Percentiles rank a stretch among this genome's conserved stretches.
These are phyloP conservation scores for Saturnispora mendoncae DNA, from an alignment of 805 yeast species.

Conservation along the genomic window DNA sequence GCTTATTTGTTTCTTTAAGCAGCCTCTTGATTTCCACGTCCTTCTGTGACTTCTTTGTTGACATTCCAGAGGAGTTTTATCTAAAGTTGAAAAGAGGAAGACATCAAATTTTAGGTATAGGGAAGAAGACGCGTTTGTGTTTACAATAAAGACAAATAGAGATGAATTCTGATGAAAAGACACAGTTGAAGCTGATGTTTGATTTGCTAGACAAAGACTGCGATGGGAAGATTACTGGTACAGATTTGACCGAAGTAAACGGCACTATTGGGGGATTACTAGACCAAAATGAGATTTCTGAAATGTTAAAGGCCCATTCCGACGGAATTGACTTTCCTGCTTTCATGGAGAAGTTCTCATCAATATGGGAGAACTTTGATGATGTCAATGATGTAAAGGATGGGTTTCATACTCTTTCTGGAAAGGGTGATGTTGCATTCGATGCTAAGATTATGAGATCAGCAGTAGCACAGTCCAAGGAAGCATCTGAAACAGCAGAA, in stretches of 20 bases:
- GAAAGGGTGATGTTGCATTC: conserved; percentile 27
- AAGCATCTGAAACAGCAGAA: conserved; percentile 29
- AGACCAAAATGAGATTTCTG: conserved; percentile 33
- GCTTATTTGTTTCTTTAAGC: conserved; percentile 42
- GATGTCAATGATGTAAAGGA: conserved; percentile 43
- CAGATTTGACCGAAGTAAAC: conserved; percentile 44
- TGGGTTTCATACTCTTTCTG: conserved; percentile 48
- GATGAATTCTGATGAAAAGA: background rate
- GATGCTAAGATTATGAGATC: conserved; percentile 28
- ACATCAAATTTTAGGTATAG: background rate
- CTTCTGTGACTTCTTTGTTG: conserved; percentile 5
- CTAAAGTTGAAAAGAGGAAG: background rate
- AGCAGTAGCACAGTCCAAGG: background rate
- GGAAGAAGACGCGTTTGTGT: background rate
- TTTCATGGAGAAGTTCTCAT: conserved; percentile 55
- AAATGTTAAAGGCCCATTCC: conserved; percentile 37
- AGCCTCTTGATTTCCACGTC: conserved; percentile 17
- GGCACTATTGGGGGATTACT: conserved; percentile 42
- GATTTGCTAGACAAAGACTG: conserved; percentile 74
- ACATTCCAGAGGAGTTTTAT: background rate
- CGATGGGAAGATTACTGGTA: conserved; percentile 51
- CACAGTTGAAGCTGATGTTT: conserved; percentile 50
- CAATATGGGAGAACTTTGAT: conserved; percentile 41
- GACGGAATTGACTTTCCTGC: conserved; percentile 50
- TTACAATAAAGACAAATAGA: background rate